Conservation (phyloP, 1,284 basidiomycete species). For the Coriolopsis trogii region DNA sequence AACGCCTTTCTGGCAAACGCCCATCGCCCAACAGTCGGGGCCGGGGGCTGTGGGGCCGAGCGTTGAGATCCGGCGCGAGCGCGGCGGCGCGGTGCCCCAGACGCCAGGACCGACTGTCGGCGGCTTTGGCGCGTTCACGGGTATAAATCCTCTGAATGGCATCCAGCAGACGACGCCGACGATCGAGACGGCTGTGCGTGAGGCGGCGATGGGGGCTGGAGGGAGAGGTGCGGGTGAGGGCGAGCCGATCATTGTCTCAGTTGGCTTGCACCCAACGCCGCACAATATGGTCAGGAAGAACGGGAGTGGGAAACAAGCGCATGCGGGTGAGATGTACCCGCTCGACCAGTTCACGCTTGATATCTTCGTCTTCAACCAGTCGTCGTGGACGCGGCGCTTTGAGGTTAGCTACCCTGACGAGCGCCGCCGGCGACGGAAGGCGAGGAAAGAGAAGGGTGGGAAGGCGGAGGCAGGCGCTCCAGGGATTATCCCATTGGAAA, state of each 20-base stretch:
- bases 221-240: conserved; percentile 29
- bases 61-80: conserved; percentile 65
- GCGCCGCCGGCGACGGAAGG: conserved; percentile 47
- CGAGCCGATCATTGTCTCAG: conserved; percentile 72
- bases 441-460: conserved; percentile 35
- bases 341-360: conserved; percentile 82
- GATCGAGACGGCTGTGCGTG: not conserved
- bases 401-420: conserved; percentile 74
- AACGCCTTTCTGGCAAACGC: conserved; percentile 58
- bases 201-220: conserved; percentile 4
- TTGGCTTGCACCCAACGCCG: conserved; percentile 57
- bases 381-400: conserved; percentile 75
- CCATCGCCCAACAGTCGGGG: conserved; percentile 47
- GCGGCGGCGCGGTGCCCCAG: conserved; percentile 43
- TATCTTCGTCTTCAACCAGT: conserved; percentile 88
- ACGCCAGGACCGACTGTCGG: conserved; percentile 59
- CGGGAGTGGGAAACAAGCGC: conserved; percentile 20
- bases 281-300: conserved; percentile 24
- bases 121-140: conserved; percentile 24
- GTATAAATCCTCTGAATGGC: conserved; percentile 9
- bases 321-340: conserved; percentile 53
- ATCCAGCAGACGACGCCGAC: conserved; percentile 12
- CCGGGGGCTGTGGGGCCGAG: conserved; percentile 54
- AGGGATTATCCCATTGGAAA: conserved; percentile 79
- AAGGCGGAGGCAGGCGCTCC: conserved; percentile 45